Conservation (phyloP, 768 basidiomycete genomes). For the Amylocystis lapponica region DNA sequence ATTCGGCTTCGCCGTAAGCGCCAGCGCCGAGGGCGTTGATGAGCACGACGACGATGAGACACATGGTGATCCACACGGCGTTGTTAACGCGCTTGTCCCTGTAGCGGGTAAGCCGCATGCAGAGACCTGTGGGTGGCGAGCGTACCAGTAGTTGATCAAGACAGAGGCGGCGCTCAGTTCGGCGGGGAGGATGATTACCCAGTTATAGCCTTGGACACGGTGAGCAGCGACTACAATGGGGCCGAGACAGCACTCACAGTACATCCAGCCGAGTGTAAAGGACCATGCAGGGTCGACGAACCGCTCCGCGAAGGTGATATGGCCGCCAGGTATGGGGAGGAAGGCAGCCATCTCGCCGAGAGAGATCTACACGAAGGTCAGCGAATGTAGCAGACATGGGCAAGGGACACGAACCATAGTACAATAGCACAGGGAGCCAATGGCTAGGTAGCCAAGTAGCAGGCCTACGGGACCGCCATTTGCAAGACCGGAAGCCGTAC, state of each 20-base stretch:
- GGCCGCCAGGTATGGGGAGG: constrained; percentile 40
- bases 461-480: constrained; percentile 44
- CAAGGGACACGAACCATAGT: constrained; percentile 28
- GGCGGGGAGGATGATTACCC: constrained; percentile 32
- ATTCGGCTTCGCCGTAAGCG: constrained; percentile 43
- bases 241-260: constrained; percentile 26
- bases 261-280: constrained; percentile 39
- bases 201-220: constrained; percentile 26
- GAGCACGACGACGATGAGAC: constrained; percentile 41
- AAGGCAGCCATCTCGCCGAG: constrained; percentile 43
- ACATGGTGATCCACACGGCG: constrained; percentile 49
- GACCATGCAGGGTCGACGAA: constrained; percentile 42
- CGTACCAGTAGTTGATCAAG: constrained; percentile 44
- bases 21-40: constrained; percentile 41
- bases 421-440: constrained; percentile 31
- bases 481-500: constrained; percentile 39
- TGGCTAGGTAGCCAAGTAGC: constrained; percentile 34
- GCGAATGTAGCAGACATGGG: not conserved
- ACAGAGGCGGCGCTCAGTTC: constrained; percentile 48
- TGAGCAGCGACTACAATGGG: not conserved
- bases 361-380: constrained; percentile 16
- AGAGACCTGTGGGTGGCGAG: not conserved
- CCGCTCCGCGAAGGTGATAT: constrained; percentile 41
- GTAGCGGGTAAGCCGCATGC: not conserved
- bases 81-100: constrained; percentile 28